A percentile compares a stretch with the other conserved stretches of the same genome.
phyloP scores from a whole-genome alignment of 2,329 filamentous ascomycete genomes.

The Thyridium curvatum region DNA sequence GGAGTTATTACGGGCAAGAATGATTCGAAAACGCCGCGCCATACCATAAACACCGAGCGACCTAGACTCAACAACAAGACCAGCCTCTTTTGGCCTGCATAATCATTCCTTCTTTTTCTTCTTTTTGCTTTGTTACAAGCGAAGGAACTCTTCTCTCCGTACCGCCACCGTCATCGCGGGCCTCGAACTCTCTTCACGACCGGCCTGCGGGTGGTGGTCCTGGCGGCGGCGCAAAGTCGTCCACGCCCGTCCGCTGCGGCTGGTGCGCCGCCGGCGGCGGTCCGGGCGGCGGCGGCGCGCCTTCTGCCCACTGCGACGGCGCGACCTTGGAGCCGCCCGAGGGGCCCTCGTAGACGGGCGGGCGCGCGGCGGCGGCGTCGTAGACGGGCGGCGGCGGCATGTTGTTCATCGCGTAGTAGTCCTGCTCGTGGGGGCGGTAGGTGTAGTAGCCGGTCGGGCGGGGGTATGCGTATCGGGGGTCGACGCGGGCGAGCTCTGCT shows the following conservation, averaged over 20 bases:
- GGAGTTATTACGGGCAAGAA: no score
- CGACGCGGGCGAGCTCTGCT: conserved; percentile 35
- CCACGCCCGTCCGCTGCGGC: conserved; percentile 7
- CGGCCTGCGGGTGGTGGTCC: conserved; percentile 39
- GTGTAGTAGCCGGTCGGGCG: conserved; percentile 29
- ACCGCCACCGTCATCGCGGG: no score
- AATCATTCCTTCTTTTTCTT: no score
- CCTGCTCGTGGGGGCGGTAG: conserved; percentile 28
- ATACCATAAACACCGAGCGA: no score
- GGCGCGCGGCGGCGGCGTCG: conserved; percentile 43
- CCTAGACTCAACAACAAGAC: no score
- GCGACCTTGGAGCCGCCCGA: conserved; percentile 46
- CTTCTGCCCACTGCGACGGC: conserved; percentile 34
- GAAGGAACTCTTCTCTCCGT: conserved; percentile 11
- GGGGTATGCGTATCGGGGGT: conserved; percentile 42
- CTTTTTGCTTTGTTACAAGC: no score
- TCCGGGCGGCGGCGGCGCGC: neutral
- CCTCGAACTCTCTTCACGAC: neutral
- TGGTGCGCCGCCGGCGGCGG: neutral
- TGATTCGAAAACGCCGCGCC: no score
- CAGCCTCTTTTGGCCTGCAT: no score
- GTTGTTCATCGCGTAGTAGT: conserved; percentile 41
- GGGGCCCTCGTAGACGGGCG: conserved; percentile 49
- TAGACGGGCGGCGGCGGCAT: conserved; percentile 52
- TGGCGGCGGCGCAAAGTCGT: conserved; percentile 36